Evolutionary conservation across 2,329 filamentous ascomycete species (phyloP), one percentile per base, ranked within the genome.

Genomic region (Hypoxylon sp.): DNA sequence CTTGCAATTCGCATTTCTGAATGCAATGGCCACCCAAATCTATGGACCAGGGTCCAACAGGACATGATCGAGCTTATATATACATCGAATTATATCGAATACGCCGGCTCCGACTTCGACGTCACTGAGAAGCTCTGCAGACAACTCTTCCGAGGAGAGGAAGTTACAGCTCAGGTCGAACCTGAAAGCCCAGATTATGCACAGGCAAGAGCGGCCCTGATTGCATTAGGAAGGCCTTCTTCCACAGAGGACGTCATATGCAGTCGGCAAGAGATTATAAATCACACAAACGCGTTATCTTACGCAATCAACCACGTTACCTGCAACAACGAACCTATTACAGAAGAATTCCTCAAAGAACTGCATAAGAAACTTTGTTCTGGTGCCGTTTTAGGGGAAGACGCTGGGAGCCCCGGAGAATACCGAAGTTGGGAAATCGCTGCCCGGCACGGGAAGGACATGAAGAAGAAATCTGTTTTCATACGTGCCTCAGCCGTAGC

Each of bases 391-490:
- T 30, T 69, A 9, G 46, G 81, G 77, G 27, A 85, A 75, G 64
- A 84, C 70, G 68, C 78, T 78, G 61, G 83, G 1, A 30, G 25
- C 58, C 70, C 67, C n/a, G 75, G 74, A 0, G n/a, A 61, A 1
- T 78, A 78, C 43, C 71, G 76, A 12, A 58, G 57, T 1, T 63
- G 66, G 39, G 57, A 73, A 11, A 68, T 73, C 7, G 60, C 61
- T 0, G 69, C 67, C 0, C 59, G 67, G 7, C 53, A 65, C 7
- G 68, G 62, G 0, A 43, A 45, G 3, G 59, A 58, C n/a, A 55
- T 61, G 54, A 60, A 57, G 41, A 65, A 63, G 39, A 55, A 48
- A 5, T 59, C 67, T 0, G 23, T 58, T 7, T 76, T 77, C 53
- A 67, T 73, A n/a, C 65, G 59, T 6, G 69, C 57, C 0, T 61